These are phyloP conservation scores for Tetraselmis striata DNA, from an alignment of 139 green algal species.

Conservation along the genomic window DNA sequence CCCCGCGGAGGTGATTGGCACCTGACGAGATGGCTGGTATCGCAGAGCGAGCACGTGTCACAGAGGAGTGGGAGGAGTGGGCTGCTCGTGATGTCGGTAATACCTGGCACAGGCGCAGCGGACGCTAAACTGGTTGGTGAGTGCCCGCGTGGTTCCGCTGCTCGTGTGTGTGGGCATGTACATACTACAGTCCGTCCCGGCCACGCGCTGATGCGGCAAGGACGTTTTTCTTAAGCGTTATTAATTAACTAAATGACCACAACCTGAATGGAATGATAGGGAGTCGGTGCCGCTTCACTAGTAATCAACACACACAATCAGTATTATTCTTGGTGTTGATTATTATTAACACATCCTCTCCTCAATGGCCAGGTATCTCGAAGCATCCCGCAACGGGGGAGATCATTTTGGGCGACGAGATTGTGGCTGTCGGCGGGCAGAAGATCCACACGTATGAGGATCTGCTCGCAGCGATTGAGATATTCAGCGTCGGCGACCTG, in stretches of 20 bases:
- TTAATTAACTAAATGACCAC: no score
- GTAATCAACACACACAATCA: no score
- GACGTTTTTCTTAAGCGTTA: no score
- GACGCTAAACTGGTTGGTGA: not conserved
- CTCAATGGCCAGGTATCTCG: not conserved
- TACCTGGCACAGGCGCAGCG: not conserved
- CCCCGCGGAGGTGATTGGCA: not conserved
- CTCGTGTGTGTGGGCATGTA: no score
- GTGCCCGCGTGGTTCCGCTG: not conserved
- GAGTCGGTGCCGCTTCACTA: no score
- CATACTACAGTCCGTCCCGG: no score
- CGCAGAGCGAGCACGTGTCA: not conserved
- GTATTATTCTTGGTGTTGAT: no score
- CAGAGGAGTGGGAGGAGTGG: not conserved
- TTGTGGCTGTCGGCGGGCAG: conserved; percentile 4
- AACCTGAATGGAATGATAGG: no score
- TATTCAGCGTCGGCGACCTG: not conserved
- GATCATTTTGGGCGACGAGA: conserved; percentile 8
- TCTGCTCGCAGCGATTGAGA: conserved; percentile 1
- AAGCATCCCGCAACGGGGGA: not conserved
- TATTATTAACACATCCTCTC: no score
- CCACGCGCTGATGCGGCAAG: no score
- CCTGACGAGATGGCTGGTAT: not conserved
- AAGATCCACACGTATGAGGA: conserved; percentile 4
- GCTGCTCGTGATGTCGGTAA: not conserved